Conservation (phyloP, 192 early-diverging fungal genomes). For the Diversispora eburnea region DNA sequence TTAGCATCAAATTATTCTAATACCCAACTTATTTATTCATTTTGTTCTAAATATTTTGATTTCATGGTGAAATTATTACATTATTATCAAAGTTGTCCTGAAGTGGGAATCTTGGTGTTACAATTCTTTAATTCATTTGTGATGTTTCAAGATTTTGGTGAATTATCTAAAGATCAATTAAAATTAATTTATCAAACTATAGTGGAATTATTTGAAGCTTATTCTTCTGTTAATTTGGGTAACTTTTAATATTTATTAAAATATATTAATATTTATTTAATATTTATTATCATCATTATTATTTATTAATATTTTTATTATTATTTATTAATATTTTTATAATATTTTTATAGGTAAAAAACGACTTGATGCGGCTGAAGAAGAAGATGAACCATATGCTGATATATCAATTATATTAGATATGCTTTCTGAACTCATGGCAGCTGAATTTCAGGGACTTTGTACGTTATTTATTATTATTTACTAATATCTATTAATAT, state of each 20-base stretch:
- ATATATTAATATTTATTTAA: not conserved
- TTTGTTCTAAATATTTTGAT: constrained; percentile 55
- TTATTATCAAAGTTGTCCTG: constrained; percentile 59
- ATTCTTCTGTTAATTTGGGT: constrained; percentile 55
- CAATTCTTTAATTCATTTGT: constrained; percentile 54
- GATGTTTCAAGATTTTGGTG: constrained; percentile 45
- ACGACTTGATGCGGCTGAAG: constrained; percentile 39
- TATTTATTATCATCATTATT: not conserved
- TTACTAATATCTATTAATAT: not conserved
- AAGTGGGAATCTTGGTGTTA: constrained; percentile 65
- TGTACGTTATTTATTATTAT: constrained; percentile 32
- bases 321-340: no score
- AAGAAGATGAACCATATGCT: constrained; percentile 60
- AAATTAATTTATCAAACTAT: constrained; percentile 46
- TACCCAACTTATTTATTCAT: constrained; percentile 53
- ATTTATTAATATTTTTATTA: no score
- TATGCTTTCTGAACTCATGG: constrained; percentile 56
- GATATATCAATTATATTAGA: constrained; percentile 61
- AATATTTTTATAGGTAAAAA: constrained; percentile 35
- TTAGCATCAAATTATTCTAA: constrained; percentile 61
- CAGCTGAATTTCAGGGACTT: constrained; percentile 54
- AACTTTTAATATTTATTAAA: constrained; percentile 2
- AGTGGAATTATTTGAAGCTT: constrained; percentile 52
- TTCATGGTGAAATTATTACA: constrained; percentile 62
- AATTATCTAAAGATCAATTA: constrained; percentile 42